Evolutionary conservation across 2,329 filamentous ascomycete genomes (phyloP), one percentile per base, ranked within the genome.

Genomic region (Scedosporium dehoogii): DNA sequence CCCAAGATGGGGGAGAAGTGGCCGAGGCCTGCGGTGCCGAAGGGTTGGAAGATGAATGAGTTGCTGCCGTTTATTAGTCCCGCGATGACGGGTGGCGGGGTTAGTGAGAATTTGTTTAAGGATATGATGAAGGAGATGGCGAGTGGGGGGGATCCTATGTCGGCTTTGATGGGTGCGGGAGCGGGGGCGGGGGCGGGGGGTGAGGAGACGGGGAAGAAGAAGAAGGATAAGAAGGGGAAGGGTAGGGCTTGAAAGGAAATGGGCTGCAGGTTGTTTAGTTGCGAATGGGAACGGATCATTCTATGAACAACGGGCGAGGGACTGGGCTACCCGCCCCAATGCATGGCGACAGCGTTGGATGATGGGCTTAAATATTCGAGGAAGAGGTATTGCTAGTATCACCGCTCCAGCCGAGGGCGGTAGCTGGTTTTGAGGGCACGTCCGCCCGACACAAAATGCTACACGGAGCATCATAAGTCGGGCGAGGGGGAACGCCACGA

Each of bases 111-210:
- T 71, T 85, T 97, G 65, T 86, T 97, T 70, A 91, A 94, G 79
- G 92, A 97, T 68, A 96, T 97, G 81, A 96, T 97, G 92, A 88
- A 86, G 70, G 91, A 96, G 78, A 96, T 97, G 91, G 79, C 81
- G 70, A 74, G 74, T 3, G 76, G 75, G 1, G 79, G 76, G 0
- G 78, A 80, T 48, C 75, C 74, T 6, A 78, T 79, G 77, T 70
- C 73, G 6, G 77, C 75, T 44, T 65, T 77, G 62, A 77, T 77
- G 75, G 75, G 73, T 6, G 73, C 69, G 33, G 72, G 64, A 1
- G 73, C 70, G 2, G 71, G 69, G 12, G 12, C 48, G 1, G 51
- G 51, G 68, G 66, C 1, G 70, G 67, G 4, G 69, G 67, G 4
- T 70, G 67, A 2, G 70, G 68, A 21, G 68, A 66, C 69, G 64